phyloP scores from a whole-genome alignment of 225 moss, liverwort and hornwort species.

The Sphagnum contortum region DNA sequence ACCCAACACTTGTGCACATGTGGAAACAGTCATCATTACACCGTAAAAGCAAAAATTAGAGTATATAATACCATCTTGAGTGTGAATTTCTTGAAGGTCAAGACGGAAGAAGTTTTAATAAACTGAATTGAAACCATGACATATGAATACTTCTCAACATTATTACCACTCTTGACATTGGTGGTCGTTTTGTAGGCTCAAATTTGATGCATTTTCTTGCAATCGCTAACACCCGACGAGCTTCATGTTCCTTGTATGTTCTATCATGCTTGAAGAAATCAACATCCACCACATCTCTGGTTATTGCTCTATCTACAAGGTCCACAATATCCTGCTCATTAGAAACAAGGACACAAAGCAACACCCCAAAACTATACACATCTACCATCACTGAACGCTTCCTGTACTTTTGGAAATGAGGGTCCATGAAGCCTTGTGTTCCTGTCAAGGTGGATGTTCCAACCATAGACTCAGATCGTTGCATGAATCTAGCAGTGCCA shows the following conservation, averaged over 20 bases:
- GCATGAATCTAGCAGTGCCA: slow-evolving; percentile 5
- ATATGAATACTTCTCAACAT: background rate
- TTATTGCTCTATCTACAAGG: background rate
- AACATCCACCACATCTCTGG: background rate
- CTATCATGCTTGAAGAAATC: background rate
- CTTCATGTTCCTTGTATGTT: background rate
- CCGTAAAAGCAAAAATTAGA: no score
- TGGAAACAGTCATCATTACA: no score
- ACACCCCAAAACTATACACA: background rate
- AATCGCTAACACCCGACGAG: background rate
- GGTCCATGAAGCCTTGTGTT: slow-evolving; percentile 4
- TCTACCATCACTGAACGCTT: background rate
- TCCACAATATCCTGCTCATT: background rate
- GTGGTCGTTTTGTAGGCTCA: background rate
- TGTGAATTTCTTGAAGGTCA: no score
- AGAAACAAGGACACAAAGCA: background rate
- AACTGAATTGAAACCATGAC: no score
- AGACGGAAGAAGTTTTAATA: no score
- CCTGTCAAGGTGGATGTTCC: slow-evolving; percentile 2
- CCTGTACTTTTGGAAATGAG: background rate
- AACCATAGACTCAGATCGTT: background rate
- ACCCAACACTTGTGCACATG: no score
- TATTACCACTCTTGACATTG: background rate
- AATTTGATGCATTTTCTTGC: background rate
- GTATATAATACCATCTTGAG: no score